phyloP scores from a whole-genome alignment of 805 yeast genomes.

The Starmerella sirachaensis region DNA sequence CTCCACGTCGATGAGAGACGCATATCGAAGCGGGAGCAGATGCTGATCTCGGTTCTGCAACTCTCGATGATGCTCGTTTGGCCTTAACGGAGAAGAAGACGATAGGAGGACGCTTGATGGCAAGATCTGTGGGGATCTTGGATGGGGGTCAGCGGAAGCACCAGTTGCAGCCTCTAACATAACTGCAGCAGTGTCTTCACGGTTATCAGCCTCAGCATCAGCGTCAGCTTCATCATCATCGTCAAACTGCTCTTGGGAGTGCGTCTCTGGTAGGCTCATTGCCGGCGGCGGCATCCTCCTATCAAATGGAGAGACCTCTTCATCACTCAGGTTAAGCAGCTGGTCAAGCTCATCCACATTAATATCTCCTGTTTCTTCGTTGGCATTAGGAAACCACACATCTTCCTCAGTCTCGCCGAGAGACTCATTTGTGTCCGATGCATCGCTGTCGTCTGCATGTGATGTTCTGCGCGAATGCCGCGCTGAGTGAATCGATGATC shows the following conservation, averaged over 20 bases:
- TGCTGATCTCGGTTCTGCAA: no score
- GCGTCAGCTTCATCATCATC: neutral
- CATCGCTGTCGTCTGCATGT: constrained; percentile 23
- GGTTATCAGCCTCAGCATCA: constrained; percentile 3
- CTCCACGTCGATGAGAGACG: no score
- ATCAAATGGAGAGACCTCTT: no score
- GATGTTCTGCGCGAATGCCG: constrained; percentile 12
- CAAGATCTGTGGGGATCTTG: no score
- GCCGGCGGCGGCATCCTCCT: constrained; percentile 6
- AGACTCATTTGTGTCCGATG: constrained; percentile 25
- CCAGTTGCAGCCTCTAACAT: no score
- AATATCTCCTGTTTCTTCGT: constrained; percentile 52
- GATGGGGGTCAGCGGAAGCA: no score
- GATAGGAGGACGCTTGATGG: no score
- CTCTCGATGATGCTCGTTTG: no score
- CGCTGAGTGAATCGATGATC: constrained; percentile 3
- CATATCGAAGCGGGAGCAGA: no score
- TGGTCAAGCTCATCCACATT: constrained; percentile 74
- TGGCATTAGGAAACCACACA: constrained; percentile 83
- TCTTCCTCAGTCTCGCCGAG: constrained; percentile 87
- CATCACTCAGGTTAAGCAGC: constrained; percentile 20
- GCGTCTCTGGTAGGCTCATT: neutral
- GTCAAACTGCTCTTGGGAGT: neutral
- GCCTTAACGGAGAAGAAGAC: no score
- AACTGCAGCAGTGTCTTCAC: no score